A percentile compares a stretch with the other conserved stretches of the same genome.
These are phyloP conservation scores for Ramularia collo-cygni DNA, from an alignment of 2,329 filamentous ascomycete species.

Conservation along the genomic window DNA sequence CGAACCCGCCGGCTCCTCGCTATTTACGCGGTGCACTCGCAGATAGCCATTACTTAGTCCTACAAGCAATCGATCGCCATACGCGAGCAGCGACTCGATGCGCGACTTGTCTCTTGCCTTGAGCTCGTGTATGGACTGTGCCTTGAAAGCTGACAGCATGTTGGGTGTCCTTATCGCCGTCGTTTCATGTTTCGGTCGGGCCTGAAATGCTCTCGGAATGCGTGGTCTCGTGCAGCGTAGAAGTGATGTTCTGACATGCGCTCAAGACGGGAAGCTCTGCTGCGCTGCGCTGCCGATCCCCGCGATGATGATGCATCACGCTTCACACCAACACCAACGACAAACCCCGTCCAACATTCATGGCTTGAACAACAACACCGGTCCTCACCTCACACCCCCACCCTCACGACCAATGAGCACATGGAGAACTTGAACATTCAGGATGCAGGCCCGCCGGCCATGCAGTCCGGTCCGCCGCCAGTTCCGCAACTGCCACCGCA, in stretches of 20 bases:
- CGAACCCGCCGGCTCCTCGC: too few relatives aligned
- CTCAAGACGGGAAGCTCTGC: too few relatives aligned
- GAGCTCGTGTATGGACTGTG: constrained; percentile 94
- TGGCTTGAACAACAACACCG: constrained; percentile 8
- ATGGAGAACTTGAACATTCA: constrained; percentile 31
- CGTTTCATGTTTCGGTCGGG: constrained; percentile 2
- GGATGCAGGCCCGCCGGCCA: constrained; percentile 24
- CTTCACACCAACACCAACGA: background rate
- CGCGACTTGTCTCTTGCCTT: constrained; percentile 91
- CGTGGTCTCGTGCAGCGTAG: background rate
- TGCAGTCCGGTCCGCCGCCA: constrained; percentile 27
- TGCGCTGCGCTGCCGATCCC: constrained; percentile 2
- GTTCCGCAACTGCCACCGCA: constrained; percentile 66
- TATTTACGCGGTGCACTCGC: constrained; percentile 86
- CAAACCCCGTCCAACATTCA: constrained; percentile 4
- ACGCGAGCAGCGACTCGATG: constrained; percentile 91
- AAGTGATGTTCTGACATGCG: background rate
- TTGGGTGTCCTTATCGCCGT: constrained; percentile 8
- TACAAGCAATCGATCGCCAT: constrained; percentile 86
- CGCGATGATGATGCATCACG: background rate
- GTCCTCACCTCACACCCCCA: constrained; percentile 2
- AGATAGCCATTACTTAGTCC: constrained; percentile 84
- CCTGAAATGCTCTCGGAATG: background rate
- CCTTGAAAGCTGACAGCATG: constrained; percentile 89
- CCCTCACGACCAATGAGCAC: constrained; percentile 12